These are phyloP conservation scores for Chamaecyparis obtusa DNA, from an alignment of 75 land plant genomes.

Conservation along the genomic window DNA sequence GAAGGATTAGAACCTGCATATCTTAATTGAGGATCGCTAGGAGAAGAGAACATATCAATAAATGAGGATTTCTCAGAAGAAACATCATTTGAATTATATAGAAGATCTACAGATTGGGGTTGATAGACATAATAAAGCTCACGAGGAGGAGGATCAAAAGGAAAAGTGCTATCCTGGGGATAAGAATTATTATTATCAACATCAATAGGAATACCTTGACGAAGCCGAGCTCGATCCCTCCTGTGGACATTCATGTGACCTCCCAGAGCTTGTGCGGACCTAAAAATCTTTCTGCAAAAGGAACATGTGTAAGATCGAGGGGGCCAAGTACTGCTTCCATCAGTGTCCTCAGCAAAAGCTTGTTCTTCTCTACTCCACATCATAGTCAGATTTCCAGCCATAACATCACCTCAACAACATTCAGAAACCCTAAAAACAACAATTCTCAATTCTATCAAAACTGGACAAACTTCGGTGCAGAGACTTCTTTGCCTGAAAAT, in stretches of 20 bases:
- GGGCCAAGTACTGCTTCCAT: conserved; percentile 50
- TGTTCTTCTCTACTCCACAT: conserved; percentile 44
- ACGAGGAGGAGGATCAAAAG: background rate
- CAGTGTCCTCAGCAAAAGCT: conserved; percentile 61
- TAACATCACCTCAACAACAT: background rate
- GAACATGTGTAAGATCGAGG: conserved; percentile 69
- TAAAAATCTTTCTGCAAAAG: conserved; percentile 69
- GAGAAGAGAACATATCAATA: background rate
- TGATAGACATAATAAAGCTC: background rate
- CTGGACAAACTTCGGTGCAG: background rate
- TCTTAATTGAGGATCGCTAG: background rate
- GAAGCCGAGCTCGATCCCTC: conserved; percentile 58
- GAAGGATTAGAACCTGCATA: background rate
- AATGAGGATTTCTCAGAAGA: background rate
- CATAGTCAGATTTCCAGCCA: conserved; percentile 28
- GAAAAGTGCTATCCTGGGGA: background rate
- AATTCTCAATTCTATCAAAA: background rate
- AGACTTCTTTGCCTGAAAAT: background rate
- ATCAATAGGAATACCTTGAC: conserved; percentile 22
- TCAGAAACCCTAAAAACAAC: background rate
- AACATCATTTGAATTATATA: background rate
- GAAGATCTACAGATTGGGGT: background rate
- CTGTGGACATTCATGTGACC: conserved; percentile 92
- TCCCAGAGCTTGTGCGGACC: conserved; percentile 84
- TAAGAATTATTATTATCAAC: background rate